phyloP scores from a whole-genome alignment of 2,329 filamentous ascomycete genomes.

The Paracoccidioides lutzii region DNA sequence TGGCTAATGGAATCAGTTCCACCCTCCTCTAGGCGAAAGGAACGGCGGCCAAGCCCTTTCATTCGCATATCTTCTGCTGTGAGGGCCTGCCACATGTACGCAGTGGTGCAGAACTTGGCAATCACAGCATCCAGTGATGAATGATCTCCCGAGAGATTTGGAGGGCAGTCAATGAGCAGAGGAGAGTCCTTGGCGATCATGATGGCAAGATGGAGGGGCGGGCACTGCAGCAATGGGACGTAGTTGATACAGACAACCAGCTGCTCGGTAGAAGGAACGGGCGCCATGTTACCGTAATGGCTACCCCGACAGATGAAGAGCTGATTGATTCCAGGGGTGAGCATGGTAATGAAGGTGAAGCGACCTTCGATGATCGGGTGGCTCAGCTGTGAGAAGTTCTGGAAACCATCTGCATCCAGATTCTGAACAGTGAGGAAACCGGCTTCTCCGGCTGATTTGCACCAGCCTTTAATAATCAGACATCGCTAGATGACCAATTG shows the following conservation, averaged over 20 bases:
- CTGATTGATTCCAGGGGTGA: constrained; percentile 10
- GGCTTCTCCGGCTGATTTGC: neutral
- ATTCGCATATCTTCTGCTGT: constrained; percentile 14
- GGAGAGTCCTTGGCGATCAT: constrained; percentile 14
- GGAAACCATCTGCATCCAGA: neutral
- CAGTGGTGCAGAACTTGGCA: constrained; percentile 13
- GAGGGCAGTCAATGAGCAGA: constrained; percentile 14
- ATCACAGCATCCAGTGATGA: constrained; percentile 12
- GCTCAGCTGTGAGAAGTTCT: constrained; percentile 4
- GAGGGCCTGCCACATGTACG: constrained; percentile 16
- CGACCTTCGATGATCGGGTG: constrained; percentile 11
- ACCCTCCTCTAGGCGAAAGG: constrained; percentile 16
- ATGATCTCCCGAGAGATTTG: constrained; percentile 11
- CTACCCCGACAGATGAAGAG: constrained; percentile 7
- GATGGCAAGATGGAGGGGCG: constrained; percentile 15
- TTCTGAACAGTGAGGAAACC: neutral
- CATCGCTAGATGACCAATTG: constrained; percentile 1
- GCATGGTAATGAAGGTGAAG: constrained; percentile 12
- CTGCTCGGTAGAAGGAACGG: constrained; percentile 2
- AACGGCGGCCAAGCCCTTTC: constrained; percentile 15
- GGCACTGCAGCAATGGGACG: constrained; percentile 11
- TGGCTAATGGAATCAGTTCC: constrained; percentile 9
- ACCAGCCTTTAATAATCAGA: neutral
- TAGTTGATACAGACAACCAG: constrained; percentile 11
- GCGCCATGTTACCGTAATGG: neutral